Conservation (phyloP, 2,329 filamentous ascomycete species). For the Stachybotrys chartarum region DNA sequence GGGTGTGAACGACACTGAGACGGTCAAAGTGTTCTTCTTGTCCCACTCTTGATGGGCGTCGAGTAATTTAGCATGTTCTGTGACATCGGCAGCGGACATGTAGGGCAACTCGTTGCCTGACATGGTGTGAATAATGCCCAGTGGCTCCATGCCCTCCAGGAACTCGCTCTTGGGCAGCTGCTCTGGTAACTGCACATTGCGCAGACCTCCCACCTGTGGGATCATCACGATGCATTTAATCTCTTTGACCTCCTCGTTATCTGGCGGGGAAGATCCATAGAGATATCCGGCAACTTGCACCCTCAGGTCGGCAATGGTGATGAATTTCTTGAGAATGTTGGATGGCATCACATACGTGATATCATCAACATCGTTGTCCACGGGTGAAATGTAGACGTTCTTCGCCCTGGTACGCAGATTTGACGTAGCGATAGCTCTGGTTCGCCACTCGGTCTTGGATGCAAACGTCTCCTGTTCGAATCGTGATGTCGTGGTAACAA, state of each 20-base stretch:
- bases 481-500: conserved; percentile 95
- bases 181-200: conserved; percentile 84
- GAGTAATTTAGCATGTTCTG: conserved; percentile 85
- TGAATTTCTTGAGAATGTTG: conserved; percentile 97
- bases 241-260: conserved; percentile 96
- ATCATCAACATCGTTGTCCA: conserved; percentile 85
- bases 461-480: conserved; percentile 97
- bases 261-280: conserved; percentile 84
- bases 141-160: conserved; percentile 76
- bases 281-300: conserved; percentile 95
- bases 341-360: conserved; percentile 98
- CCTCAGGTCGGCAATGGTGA: conserved; percentile 91
- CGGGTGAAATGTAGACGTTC: conserved; percentile 97
- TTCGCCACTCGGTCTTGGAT: conserved; percentile 98
- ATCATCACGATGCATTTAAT: conserved; percentile 96
- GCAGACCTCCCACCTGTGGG: conserved; percentile 88
- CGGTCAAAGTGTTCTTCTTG: conserved; percentile 81
- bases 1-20: conserved; percentile 93
- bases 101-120: conserved; percentile 93
- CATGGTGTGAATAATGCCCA: conserved; percentile 92
- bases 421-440: conserved; percentile 89
- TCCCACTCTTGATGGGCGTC: conserved; percentile 63
- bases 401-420: conserved; percentile 91
- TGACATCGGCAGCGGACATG: conserved; percentile 94
- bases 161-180: conserved; percentile 89